These are phyloP conservation scores for Symbiodinium pilosum DNA, from an alignment of 73 alveolate genomes.

Conservation along the genomic window DNA sequence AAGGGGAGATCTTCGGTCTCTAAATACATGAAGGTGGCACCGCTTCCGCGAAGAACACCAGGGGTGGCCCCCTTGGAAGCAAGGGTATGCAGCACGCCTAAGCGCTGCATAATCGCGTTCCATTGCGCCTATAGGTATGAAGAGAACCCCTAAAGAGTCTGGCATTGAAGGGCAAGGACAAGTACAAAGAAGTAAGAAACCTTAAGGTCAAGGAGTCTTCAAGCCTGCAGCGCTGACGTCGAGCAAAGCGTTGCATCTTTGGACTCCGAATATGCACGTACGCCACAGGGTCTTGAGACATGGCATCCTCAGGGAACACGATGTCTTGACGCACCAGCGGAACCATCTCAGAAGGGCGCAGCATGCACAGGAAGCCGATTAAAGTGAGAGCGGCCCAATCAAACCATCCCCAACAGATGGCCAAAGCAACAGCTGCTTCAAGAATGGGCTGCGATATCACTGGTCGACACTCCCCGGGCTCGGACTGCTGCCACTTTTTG, in stretches of 20 bases:
- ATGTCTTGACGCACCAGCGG: background rate
- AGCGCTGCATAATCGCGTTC: background rate
- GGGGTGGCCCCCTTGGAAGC: background rate
- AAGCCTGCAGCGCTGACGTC: background rate
- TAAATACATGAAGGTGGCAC: background rate
- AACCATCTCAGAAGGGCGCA: background rate
- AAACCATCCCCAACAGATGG: background rate
- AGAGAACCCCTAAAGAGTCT: background rate
- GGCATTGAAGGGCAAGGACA: background rate
- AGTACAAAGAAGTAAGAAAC: background rate
- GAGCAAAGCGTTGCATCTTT: background rate
- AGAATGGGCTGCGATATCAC: background rate
- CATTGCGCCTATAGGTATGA: background rate
- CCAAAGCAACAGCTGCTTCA: background rate
- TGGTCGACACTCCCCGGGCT: conserved; percentile 16
- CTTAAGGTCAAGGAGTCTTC: background rate
- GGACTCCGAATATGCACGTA: background rate
- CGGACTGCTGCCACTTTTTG: background rate
- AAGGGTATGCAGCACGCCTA: background rate
- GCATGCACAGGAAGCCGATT: background rate
- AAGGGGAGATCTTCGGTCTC: background rate
- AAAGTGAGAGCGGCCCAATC: background rate
- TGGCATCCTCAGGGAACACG: background rate
- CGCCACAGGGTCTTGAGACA: background rate
- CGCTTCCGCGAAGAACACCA: background rate